These are phyloP conservation scores for Passiflora organensis DNA, from an alignment of 345 rosid species.

Conservation along the genomic window DNA sequence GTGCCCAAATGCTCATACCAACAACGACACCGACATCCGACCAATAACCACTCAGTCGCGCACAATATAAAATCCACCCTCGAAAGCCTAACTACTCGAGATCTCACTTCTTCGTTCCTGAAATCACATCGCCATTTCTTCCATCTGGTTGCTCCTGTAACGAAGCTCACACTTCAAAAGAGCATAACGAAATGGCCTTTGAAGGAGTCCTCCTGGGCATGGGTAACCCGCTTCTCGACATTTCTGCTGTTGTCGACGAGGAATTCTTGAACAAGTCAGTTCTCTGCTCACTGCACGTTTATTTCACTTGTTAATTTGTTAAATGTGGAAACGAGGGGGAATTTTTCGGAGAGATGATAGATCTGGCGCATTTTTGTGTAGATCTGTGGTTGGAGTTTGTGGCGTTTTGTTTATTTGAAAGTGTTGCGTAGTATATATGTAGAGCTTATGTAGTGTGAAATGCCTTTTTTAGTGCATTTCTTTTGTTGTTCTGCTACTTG, in stretches of 20 bases:
- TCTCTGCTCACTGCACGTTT: not conserved
- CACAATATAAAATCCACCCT: constrained; percentile 1
- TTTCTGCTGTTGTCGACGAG: constrained; percentile 86
- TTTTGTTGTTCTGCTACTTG: too few relatives aligned
- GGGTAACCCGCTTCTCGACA: constrained; percentile 99
- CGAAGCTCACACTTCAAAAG: too few relatives aligned
- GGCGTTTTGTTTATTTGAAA: not conserved
- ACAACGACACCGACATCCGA: not conserved
- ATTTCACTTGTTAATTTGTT: not conserved
- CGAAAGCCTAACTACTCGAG: not conserved
- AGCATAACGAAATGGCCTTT: constrained; percentile 38
- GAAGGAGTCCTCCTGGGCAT: constrained; percentile 73
- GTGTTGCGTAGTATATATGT: too few relatives aligned
- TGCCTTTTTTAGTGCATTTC: too few relatives aligned
- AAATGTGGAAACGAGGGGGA: not conserved
- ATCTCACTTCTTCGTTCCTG: too few relatives aligned
- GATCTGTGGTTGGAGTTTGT: not conserved
- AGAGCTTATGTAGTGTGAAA: too few relatives aligned
- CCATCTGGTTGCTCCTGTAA: too few relatives aligned
- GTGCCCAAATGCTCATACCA: constrained; percentile 2
- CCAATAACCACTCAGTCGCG: not conserved
- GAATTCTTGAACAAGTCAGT: constrained; percentile 67
- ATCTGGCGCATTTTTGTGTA: not conserved
- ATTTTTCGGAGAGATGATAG: not conserved
- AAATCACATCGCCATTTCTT: not conserved